phyloP scores from a whole-genome alignment of 2,329 filamentous ascomycete species.

The Penicillium expansum region DNA sequence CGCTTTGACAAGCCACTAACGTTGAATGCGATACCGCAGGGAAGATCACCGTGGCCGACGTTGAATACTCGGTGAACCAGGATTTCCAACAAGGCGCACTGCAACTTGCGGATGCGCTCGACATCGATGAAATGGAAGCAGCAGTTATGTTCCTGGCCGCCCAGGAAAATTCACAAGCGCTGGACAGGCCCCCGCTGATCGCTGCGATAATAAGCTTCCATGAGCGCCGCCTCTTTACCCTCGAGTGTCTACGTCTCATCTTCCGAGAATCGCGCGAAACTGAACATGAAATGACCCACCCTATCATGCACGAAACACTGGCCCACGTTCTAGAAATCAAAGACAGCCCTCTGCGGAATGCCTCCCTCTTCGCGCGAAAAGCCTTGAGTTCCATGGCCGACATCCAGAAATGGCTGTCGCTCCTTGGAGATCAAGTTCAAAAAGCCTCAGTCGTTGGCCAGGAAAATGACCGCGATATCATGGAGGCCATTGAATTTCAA shows the following conservation, averaged over 20 bases:
- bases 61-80: slow-evolving; percentile 77
- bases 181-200: slow-evolving; percentile 72
- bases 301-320: slow-evolving; percentile 56
- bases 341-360: slow-evolving; percentile 46
- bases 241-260: slow-evolving; percentile 80
- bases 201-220: slow-evolving; percentile 86
- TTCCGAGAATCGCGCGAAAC: slow-evolving; percentile 66
- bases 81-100: slow-evolving; percentile 82
- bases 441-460: slow-evolving; percentile 73
- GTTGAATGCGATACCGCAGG: slow-evolving; percentile 50
- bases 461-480: slow-evolving; percentile 59
- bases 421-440: slow-evolving; percentile 71
- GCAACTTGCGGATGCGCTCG: slow-evolving; percentile 79
- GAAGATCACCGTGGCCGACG: slow-evolving; percentile 69
- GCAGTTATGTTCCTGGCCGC: slow-evolving; percentile 73
- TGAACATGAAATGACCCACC: slow-evolving; percentile 55
- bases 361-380: slow-evolving; percentile 66
- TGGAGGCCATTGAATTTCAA: slow-evolving; percentile 78
- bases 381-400: slow-evolving; percentile 74
- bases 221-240: slow-evolving; percentile 74
- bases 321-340: slow-evolving; percentile 59
- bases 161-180: slow-evolving; percentile 63
- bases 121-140: slow-evolving; percentile 85
- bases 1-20: slow-evolving; percentile 17
- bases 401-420: slow-evolving; percentile 73